phyloP scores from a whole-genome alignment of 108 stramenopile genomes.

The Schizochytrium sp. region DNA sequence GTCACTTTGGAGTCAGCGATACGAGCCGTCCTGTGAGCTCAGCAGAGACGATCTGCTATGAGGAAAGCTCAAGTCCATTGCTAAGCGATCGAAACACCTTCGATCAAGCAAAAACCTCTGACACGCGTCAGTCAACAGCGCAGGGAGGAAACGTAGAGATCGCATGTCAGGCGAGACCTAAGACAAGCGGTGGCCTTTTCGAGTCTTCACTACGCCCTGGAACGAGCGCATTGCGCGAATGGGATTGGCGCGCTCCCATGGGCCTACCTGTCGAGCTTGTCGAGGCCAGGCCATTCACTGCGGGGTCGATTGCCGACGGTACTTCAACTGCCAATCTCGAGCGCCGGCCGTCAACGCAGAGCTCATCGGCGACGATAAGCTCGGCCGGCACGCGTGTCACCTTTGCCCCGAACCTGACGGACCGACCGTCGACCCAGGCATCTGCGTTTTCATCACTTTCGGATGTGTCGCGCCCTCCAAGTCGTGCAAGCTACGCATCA shows the following conservation, averaged over 20 bases:
- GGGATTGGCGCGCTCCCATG: neutral
- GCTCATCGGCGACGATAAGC: neutral
- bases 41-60: too few relatives aligned
- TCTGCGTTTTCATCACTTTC: neutral
- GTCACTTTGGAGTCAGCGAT: too few relatives aligned
- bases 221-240: neutral
- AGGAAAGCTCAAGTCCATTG: too few relatives aligned
- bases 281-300: neutral
- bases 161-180: neutral
- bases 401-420: neutral
- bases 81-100: too few relatives aligned
- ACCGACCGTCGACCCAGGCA: neutral
- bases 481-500: neutral
- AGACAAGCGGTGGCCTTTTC: neutral
- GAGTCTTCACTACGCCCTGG: neutral
- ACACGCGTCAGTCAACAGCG: too few relatives aligned
- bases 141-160: too few relatives aligned
- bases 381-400: neutral
- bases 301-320: neutral
- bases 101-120: too few relatives aligned
- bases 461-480: neutral
- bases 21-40: too few relatives aligned
- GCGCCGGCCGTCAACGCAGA: neutral
- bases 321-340: too few relatives aligned
- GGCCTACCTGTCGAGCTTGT: neutral